phyloP scores from a whole-genome alignment of 116 monocot species.

The Trichopus zeylanicus region DNA sequence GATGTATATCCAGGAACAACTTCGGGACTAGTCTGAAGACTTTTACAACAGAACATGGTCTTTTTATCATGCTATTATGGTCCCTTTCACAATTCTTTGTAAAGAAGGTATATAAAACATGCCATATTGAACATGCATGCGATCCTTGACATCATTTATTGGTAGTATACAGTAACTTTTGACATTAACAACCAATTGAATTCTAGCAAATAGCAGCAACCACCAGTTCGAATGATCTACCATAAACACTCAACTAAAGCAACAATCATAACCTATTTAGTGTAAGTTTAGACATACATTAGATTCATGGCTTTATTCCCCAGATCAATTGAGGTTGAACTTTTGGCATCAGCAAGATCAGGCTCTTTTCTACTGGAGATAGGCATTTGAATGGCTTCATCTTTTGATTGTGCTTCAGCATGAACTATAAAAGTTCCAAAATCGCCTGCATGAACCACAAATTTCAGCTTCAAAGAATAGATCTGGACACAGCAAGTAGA shows the following conservation, averaged over 20 bases:
- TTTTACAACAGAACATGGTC: no score
- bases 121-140: no score
- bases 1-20: no score
- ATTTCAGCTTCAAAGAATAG: neutral
- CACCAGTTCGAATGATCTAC: neutral
- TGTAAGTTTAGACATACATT: constrained; percentile 20
- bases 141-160: no score
- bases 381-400: constrained; percentile 18
- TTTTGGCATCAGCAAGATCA: constrained; percentile 21
- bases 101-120: no score
- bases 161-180: no score
- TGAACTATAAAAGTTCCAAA: constrained; percentile 85
- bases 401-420: constrained; percentile 22
- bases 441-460: constrained; percentile 40
- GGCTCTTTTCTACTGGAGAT: constrained; percentile 20
- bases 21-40: no score
- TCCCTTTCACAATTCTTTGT: no score
- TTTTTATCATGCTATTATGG: no score
- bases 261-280: neutral
- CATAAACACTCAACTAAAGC: neutral
- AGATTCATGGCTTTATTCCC: constrained; percentile 14
- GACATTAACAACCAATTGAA: no score
- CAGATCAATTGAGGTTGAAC: constrained; percentile 26
- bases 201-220: no score
- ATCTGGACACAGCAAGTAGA: neutral